These are phyloP conservation scores for Rhodotorula sp. DNA, from an alignment of 1,284 basidiomycete species.

Conservation along the genomic window DNA sequence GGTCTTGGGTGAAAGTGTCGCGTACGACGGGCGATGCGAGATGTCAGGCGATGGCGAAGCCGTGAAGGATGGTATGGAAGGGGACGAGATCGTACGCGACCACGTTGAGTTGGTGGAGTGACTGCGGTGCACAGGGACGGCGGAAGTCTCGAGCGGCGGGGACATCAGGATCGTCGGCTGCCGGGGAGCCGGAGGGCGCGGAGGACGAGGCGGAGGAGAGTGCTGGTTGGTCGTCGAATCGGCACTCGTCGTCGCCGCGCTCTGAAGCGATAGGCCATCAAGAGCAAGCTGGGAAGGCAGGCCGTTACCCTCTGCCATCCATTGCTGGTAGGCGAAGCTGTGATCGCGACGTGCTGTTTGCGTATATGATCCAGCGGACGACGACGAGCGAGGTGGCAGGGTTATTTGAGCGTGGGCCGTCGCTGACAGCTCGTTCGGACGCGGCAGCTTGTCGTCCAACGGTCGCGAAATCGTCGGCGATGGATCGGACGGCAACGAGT, in stretches of 20 bases:
- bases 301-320: no score
- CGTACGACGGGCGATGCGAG: not conserved
- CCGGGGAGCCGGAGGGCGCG: not conserved
- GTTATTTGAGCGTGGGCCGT: no score
- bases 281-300: no score
- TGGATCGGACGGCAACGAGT: no score
- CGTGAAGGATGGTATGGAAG: not conserved
- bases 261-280: no score
- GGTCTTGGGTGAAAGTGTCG: constrained; percentile 6
- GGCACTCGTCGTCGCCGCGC: not conserved
- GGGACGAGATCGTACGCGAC: not conserved
- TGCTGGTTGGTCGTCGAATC: not conserved
- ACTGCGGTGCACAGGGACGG: not conserved
- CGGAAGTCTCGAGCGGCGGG: not conserved
- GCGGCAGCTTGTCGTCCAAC: no score
- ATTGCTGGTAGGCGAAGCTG: no score
- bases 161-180: constrained; percentile 27
- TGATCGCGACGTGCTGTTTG: no score
- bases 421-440: no score
- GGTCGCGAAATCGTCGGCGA: no score
- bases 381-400: no score
- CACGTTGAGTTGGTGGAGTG: constrained; percentile 12
- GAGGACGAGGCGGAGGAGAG: not conserved
- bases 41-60: not conserved
- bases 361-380: no score